These are phyloP conservation scores for Eustoma russellianum DNA, from an alignment of 257 asterid genomes.

Conservation along the genomic window DNA sequence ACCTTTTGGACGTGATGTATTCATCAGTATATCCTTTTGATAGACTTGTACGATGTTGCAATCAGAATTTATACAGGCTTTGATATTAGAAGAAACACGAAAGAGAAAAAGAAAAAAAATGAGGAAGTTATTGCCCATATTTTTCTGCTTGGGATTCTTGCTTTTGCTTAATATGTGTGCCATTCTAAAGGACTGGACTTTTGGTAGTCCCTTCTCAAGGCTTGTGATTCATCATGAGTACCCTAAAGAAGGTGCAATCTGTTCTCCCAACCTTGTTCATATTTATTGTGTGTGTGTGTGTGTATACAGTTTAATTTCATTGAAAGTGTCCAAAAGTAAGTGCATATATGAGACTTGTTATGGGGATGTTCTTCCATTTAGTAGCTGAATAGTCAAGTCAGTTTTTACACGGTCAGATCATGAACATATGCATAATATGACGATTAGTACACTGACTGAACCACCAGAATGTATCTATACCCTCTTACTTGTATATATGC, in stretches of 20 bases:
- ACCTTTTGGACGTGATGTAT: too few relatives aligned
- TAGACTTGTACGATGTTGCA: too few relatives aligned
- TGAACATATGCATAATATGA: too few relatives aligned
- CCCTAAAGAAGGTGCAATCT: constrained; percentile 34
- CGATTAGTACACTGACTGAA: too few relatives aligned
- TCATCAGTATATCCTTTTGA: too few relatives aligned
- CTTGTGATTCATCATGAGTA: constrained; percentile 32
- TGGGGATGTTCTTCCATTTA: neutral
- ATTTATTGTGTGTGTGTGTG: neutral
- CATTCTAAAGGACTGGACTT: constrained; percentile 35
- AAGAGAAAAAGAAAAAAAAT: too few relatives aligned
- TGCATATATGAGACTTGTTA: neutral
- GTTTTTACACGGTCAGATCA: neutral
- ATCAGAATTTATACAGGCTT: too few relatives aligned
- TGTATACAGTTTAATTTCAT: neutral
- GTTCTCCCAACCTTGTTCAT: neutral
- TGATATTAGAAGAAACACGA: too few relatives aligned
- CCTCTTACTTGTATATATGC: too few relatives aligned
- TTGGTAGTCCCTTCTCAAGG: constrained; percentile 34
- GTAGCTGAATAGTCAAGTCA: neutral
- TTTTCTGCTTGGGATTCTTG: constrained; percentile 40
- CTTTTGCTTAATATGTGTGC: constrained; percentile 41
- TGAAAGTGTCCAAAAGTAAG: neutral
- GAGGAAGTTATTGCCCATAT: constrained; percentile 9
- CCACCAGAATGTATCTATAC: too few relatives aligned